Evolutionary conservation across 805 yeast species (phyloP).

Genomic region (Blastobotrys mokoenaii): DNA sequence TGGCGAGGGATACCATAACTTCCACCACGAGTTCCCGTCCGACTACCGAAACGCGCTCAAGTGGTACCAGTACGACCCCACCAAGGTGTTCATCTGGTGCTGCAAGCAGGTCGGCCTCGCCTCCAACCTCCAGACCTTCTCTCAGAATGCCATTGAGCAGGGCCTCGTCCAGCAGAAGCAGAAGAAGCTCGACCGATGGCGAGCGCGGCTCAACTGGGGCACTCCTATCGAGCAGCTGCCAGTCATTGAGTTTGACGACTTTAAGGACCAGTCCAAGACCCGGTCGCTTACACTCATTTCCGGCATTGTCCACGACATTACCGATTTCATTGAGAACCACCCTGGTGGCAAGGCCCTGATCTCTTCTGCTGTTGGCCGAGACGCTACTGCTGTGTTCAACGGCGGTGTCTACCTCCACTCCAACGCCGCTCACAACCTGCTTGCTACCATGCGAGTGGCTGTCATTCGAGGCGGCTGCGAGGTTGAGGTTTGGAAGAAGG

Average conservation of each 20-base stretch:
- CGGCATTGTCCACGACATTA: slow-evolving; percentile 88
- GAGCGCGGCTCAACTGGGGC: slow-evolving; percentile 85
- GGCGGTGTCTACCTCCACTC: slow-evolving; percentile 93
- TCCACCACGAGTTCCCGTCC: slow-evolving; percentile 91
- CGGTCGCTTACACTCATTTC: slow-evolving; percentile 71
- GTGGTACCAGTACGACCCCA: slow-evolving; percentile 77
- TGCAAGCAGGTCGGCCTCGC: slow-evolving; percentile 50
- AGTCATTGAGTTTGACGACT: slow-evolving; percentile 47
- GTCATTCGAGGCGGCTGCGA: slow-evolving; percentile 75
- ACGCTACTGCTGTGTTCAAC: slow-evolving; percentile 87
- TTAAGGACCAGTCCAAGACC: slow-evolving; percentile 40
- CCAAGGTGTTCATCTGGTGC: slow-evolving; percentile 61
- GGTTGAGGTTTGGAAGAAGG: slow-evolving; percentile 74
- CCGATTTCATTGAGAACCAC: slow-evolving; percentile 84
- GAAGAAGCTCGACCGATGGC: slow-evolving; percentile 64
- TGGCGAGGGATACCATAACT: slow-evolving; percentile 90
- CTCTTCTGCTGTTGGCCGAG: slow-evolving; percentile 78
- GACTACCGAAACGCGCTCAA: slow-evolving; percentile 74
- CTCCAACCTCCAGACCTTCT: slow-evolving; percentile 45
- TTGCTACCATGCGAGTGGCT: slow-evolving; percentile 92
- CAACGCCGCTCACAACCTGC: slow-evolving; percentile 82
- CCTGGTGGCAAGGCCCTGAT: slow-evolving; percentile 88
- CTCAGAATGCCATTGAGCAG: slow-evolving; percentile 55
- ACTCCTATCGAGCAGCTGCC: slow-evolving; percentile 86
- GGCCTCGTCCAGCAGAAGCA: slow-evolving; percentile 78